A percentile compares a stretch with the other conserved stretches of the same genome.
Conservation (phyloP, 768 basidiomycete species). For the Gloeostereum incarnatum region DNA sequence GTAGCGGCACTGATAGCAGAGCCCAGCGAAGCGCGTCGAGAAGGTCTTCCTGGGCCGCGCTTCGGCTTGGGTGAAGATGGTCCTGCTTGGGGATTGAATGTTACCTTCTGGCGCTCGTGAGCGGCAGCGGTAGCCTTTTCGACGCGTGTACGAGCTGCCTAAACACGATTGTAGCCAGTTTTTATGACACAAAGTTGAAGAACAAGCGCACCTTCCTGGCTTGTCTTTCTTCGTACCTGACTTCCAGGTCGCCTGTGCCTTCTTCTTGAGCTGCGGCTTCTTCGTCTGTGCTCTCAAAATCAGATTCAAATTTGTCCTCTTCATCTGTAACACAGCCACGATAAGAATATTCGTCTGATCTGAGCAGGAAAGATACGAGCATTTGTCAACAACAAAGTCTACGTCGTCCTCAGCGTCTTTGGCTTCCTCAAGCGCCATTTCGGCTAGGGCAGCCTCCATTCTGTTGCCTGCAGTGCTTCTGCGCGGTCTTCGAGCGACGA, state of each 20-base stretch:
- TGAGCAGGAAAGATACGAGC: conserved; percentile 20
- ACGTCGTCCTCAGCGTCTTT: conserved; percentile 64
- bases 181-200: neutral
- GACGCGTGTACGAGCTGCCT: conserved; percentile 47
- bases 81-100: conserved; percentile 51
- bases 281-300: conserved; percentile 83
- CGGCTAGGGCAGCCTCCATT: conserved; percentile 73
- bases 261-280: conserved; percentile 53
- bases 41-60: conserved; percentile 19
- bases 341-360: conserved; percentile 4
- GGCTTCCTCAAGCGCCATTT: conserved; percentile 48
- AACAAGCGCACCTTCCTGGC: conserved; percentile 32
- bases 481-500: conserved; percentile 50
- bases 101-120: conserved; percentile 54
- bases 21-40: conserved; percentile 46
- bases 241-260: conserved; percentile 31
- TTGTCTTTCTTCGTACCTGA: conserved; percentile 3
- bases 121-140: conserved; percentile 61
- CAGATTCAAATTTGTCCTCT: conserved; percentile 73
- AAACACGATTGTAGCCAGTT: conserved; percentile 1
- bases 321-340: conserved; percentile 43
- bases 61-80: conserved; percentile 19
- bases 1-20: conserved; percentile 50
- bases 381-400: conserved; percentile 62
- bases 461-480: conserved; percentile 80